phyloP scores from a whole-genome alignment of 2,329 filamentous ascomycete species.

The Kalmusia sp. region DNA sequence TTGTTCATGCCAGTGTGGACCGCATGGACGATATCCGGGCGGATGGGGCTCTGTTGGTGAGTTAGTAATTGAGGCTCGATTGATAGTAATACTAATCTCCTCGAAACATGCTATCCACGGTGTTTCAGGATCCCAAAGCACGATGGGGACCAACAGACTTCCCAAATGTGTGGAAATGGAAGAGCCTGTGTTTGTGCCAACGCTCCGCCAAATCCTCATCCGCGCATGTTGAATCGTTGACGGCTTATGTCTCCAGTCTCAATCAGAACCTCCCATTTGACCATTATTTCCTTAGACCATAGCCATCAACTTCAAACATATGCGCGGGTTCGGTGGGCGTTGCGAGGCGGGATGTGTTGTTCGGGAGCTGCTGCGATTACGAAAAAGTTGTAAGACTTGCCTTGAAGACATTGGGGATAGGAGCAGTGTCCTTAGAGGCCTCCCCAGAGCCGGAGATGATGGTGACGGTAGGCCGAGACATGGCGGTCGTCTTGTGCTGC shows the following conservation, averaged over 20 bases:
- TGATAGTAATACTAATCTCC: not conserved
- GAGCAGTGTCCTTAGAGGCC: constrained; percentile 85
- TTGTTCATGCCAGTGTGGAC: constrained; percentile 99
- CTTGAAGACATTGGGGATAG: constrained; percentile 96
- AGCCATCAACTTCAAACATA: constrained; percentile 7
- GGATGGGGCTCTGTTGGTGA: constrained; percentile 74
- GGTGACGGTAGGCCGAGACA: constrained; percentile 95
- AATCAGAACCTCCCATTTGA: not conserved
- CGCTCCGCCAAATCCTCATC: constrained; percentile 10
- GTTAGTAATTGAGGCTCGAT: constrained; percentile 15
- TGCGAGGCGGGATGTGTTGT: constrained; percentile 9
- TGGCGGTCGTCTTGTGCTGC: constrained; percentile 47
- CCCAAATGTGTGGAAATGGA: not conserved
- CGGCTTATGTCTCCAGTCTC: not conserved
- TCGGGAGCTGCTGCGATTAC: constrained; percentile 7
- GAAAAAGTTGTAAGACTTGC: constrained; percentile 32
- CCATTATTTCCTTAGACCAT: not conserved
- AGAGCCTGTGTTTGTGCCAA: constrained; percentile 13
- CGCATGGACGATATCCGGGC: constrained; percentile 98
- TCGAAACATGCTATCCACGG: not conserved
- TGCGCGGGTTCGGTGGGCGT: constrained; percentile 19
- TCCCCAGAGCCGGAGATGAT: constrained; percentile 96
- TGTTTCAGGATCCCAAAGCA: not conserved
- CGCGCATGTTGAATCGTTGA: constrained; percentile 2
- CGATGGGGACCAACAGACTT: not conserved